phyloP scores from a whole-genome alignment of 179 eudicot genomes.

The Actinidia chinensis region DNA sequence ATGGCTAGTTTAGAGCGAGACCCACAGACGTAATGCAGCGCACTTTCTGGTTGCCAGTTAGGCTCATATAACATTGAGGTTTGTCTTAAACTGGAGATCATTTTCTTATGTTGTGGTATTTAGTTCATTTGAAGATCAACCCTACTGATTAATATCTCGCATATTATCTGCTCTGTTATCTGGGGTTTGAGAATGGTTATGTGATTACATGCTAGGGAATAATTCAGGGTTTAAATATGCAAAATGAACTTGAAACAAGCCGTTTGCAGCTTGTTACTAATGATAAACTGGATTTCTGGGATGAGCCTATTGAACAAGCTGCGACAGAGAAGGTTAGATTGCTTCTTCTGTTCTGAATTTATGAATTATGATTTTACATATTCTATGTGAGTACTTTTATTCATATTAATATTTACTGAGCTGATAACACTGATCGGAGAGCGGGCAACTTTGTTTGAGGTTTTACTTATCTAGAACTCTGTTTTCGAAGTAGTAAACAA shows the following conservation, averaged over 20 bases:
- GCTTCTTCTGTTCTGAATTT: neutral
- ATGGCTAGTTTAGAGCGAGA: constrained; percentile 89
- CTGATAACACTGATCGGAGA: no score
- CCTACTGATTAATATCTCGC: neutral
- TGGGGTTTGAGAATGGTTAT: neutral
- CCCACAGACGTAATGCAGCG: constrained; percentile 79
- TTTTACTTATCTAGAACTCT: no score
- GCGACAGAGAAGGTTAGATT: constrained; percentile 80
- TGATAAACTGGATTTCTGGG: constrained; percentile 97
- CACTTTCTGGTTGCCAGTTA: constrained; percentile 93
- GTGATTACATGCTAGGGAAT: constrained; percentile 47
- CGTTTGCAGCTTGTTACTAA: constrained; percentile 76
- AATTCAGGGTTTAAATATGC: constrained; percentile 55
- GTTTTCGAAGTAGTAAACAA: no score
- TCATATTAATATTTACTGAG: no score
- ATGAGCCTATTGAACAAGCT: constrained; percentile 92
- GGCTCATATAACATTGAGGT: constrained; percentile 99
- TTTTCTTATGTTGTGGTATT: neutral
- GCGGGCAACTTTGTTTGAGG: no score
- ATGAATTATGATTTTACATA: no score
- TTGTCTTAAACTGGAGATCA: constrained; percentile 3
- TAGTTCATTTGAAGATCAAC: neutral
- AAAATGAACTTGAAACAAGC: constrained; percentile 61
- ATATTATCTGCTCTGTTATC: constrained; percentile 11
- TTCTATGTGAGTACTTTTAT: no score